A percentile compares a stretch with the other conserved stretches of the same genome.
These are phyloP conservation scores for Alternaria ventricosa DNA, from an alignment of 2,329 filamentous ascomycete genomes.

Conservation along the genomic window DNA sequence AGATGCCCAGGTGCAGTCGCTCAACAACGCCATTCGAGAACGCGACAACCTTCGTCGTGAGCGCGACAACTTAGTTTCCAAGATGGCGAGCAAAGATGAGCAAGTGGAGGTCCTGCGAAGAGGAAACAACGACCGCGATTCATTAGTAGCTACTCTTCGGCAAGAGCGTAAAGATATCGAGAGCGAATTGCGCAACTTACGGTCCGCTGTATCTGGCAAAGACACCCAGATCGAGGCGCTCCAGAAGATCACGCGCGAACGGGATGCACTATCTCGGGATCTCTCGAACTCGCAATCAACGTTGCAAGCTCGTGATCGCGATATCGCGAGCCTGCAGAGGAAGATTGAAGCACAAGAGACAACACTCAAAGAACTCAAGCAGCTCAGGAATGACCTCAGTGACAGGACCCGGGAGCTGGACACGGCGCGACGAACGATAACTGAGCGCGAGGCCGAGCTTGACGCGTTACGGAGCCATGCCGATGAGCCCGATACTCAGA, in stretches of 20 bases:
- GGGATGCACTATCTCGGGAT: conserved; percentile 39
- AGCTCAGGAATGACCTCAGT: conserved; percentile 34
- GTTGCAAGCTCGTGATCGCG: conserved; percentile 43
- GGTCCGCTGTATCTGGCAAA: conserved; percentile 37
- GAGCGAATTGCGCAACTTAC: conserved; percentile 31
- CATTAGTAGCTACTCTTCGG: conserved; percentile 37
- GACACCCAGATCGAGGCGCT: conserved; percentile 46
- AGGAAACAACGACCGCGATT: conserved; percentile 38
- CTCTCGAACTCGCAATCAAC: conserved; percentile 37
- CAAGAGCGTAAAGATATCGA: conserved; percentile 33
- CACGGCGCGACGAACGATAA: conserved; percentile 42
- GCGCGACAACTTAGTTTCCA: conserved; percentile 33
- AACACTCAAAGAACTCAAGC: conserved; percentile 39
- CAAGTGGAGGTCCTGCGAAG: conserved; percentile 40
- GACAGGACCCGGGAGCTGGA: conserved; percentile 46
- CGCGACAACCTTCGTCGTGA: conserved; percentile 42
- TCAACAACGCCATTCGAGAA: conserved; percentile 39
- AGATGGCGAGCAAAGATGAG: conserved; percentile 38
- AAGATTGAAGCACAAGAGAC: conserved; percentile 40
- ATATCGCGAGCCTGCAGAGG: conserved; percentile 38
- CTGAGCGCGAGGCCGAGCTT: conserved; percentile 47
- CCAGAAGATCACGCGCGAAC: conserved; percentile 43
- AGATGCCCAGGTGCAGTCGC: conserved; percentile 38
- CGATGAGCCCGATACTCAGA: conserved; percentile 48
- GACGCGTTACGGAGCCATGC: conserved; percentile 44